phyloP scores from a whole-genome alignment of 2,329 filamentous ascomycete species.

The Beauveria sp. region DNA sequence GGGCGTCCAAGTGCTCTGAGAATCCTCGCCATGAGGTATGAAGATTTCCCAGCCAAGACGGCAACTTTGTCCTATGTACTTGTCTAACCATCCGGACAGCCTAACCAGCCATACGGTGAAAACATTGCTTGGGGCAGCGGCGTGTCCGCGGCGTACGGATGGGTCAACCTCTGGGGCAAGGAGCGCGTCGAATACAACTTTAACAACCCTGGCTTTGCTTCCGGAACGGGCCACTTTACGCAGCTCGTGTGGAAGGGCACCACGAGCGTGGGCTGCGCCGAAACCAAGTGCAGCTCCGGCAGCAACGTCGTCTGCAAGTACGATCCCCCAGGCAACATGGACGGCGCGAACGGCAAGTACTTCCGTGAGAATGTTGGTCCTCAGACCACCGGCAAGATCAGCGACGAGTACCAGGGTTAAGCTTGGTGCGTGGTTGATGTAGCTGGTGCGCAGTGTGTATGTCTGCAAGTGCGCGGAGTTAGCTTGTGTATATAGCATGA shows the following conservation, averaged over 20 bases:
- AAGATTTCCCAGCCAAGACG: background rate
- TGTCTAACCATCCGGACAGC: background rate
- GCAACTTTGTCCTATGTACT: background rate
- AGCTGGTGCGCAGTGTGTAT: background rate
- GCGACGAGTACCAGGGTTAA: background rate
- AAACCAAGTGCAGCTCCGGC: conserved; percentile 16
- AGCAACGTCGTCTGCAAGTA: conserved; percentile 9
- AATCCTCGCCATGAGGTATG: conserved; percentile 7
- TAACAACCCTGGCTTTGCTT: conserved; percentile 44
- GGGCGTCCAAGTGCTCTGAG: conserved; percentile 1
- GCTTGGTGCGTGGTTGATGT: too few species aligned
- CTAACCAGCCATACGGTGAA: conserved; percentile 1
- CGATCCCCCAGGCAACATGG: conserved; percentile 2
- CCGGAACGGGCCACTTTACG: conserved; percentile 62
- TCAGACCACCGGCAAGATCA: background rate
- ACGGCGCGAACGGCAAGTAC: background rate
- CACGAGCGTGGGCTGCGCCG: conserved; percentile 48
- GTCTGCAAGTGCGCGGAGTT: background rate
- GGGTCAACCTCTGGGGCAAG: conserved; percentile 7
- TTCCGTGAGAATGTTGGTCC: conserved; percentile 7
- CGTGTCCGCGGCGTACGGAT: background rate
- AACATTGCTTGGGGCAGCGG: conserved; percentile 7
- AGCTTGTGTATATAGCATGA: background rate
- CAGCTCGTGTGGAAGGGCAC: conserved; percentile 65
- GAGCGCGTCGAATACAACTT: conserved; percentile 56